A percentile compares a stretch with the other conserved stretches of the same genome.
phyloP scores from a whole-genome alignment of 73 alveolate species.

The Paramecium pentaurelia region DNA sequence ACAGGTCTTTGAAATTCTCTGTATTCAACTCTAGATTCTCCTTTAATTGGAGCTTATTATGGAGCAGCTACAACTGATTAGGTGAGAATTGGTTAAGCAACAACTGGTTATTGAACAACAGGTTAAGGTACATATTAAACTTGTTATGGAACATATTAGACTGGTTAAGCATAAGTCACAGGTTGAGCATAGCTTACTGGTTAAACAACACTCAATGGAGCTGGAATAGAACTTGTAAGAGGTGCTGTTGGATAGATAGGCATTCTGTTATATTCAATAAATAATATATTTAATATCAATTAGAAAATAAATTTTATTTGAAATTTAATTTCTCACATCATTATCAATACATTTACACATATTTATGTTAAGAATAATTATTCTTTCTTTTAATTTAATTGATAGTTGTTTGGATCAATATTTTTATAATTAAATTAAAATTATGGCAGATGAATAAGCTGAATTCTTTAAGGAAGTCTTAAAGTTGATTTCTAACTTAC shows the following conservation, averaged over 20 bases:
- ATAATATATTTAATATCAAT: background rate
- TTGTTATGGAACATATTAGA: background rate
- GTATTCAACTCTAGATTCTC: conserved; percentile 58
- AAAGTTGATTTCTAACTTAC: background rate
- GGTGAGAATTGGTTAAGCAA: background rate
- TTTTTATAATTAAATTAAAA: background rate
- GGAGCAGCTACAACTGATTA: conserved; percentile 16
- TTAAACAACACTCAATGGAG: background rate
- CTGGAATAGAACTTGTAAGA: background rate
- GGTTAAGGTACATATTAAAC: conserved; percentile 1
- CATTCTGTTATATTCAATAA: background rate
- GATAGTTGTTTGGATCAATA: background rate
- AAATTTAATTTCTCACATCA: background rate
- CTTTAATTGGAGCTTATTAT: background rate
- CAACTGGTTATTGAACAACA: background rate
- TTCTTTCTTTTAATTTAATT: background rate
- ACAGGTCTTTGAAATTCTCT: conserved; percentile 45
- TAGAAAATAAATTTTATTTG: background rate
- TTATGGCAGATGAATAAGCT: conserved; percentile 17
- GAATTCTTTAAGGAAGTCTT: background rate
- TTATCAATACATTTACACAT: background rate
- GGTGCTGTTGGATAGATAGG: conserved; percentile 18
- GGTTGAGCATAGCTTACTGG: conserved; percentile 32
- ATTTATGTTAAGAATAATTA: background rate
- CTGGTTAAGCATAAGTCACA: conserved; percentile 11